A percentile compares a stretch with the other conserved stretches of the same genome.
These are phyloP conservation scores for Colletotrichum lentis DNA, from an alignment of 2,329 filamentous ascomycete genomes.

Conservation along the genomic window DNA sequence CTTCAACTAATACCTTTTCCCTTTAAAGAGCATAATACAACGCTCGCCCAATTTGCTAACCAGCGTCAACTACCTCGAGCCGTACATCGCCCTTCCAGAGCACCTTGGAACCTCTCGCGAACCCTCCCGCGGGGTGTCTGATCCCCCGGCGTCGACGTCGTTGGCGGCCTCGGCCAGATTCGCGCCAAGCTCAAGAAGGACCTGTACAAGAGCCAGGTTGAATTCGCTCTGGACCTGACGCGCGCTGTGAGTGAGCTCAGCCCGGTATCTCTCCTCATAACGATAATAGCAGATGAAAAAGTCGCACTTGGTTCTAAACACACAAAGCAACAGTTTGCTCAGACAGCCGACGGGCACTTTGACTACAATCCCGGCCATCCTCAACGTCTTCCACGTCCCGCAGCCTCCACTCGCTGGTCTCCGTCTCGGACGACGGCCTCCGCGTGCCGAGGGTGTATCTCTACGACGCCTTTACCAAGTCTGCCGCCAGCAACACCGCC, in stretches of 20 bases:
- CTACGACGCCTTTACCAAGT: constrained; percentile 13
- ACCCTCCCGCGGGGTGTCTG: constrained; percentile 38
- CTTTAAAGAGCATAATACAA: no score
- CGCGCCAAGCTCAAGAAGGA: constrained; percentile 33
- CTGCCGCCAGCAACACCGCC: not conserved
- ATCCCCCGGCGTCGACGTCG: constrained; percentile 38
- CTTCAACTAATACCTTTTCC: no score
- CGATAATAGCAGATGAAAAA: no score
- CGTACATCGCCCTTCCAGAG: constrained; percentile 38
- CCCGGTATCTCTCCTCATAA: not conserved
- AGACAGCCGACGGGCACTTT: constrained; percentile 38
- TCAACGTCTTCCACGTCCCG: constrained; percentile 32
- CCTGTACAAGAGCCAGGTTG: constrained; percentile 36
- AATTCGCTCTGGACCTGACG: constrained; percentile 36
- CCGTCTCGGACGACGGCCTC: constrained; percentile 35
- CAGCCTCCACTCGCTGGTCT: constrained; percentile 29
- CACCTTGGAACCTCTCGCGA: constrained; percentile 36
- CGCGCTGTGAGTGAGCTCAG: constrained; percentile 15
- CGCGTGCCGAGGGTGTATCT: constrained; percentile 33
- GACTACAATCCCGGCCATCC: constrained; percentile 35
- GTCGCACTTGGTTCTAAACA: not conserved
- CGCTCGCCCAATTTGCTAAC: no score
- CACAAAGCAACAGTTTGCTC: not conserved
- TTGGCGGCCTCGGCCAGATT: constrained; percentile 36
- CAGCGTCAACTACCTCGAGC: no score